Evolutionary conservation across 2,329 filamentous ascomycete genomes (phyloP).

Genomic region (Penicillium freii): DNA sequence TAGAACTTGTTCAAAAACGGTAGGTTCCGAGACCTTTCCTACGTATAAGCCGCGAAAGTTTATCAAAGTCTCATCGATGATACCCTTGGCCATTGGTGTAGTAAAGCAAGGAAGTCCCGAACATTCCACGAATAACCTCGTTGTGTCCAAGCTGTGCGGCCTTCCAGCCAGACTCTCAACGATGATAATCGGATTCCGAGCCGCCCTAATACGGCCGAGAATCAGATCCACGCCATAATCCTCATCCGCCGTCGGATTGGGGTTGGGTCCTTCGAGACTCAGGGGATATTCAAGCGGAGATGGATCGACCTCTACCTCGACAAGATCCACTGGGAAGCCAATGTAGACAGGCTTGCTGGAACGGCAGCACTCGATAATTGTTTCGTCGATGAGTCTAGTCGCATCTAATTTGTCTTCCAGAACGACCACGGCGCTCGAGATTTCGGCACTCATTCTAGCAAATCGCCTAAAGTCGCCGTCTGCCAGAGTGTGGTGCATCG

Average conservation of each 20-base stretch:
- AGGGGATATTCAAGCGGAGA: slow-evolving; percentile 64
- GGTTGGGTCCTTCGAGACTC: slow-evolving; percentile 56
- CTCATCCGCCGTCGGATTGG: slow-evolving; percentile 54
- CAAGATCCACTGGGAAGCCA: slow-evolving; percentile 75
- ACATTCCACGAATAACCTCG: slow-evolving; percentile 67
- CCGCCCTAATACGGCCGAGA: slow-evolving; percentile 66
- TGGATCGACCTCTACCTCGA: slow-evolving; percentile 69
- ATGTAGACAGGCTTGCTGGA: slow-evolving; percentile 75
- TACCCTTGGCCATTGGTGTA: slow-evolving; percentile 83
- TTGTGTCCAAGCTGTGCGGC: slow-evolving; percentile 67
- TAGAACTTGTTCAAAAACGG: slow-evolving; percentile 29
- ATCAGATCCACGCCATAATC: slow-evolving; percentile 67
- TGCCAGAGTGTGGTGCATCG: slow-evolving; percentile 64
- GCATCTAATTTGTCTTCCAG: slow-evolving; percentile 67
- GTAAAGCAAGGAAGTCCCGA: slow-evolving; percentile 73
- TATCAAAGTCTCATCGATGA: slow-evolving; percentile 67
- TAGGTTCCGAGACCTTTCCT: slow-evolving; percentile 63
- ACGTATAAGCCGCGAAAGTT: slow-evolving; percentile 78
- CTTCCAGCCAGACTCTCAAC: slow-evolving; percentile 76
- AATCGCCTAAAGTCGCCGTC: slow-evolving; percentile 78
- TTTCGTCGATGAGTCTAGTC: slow-evolving; percentile 71
- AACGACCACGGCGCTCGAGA: slow-evolving; percentile 69
- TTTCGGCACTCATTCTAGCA: slow-evolving; percentile 67
- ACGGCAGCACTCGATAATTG: slow-evolving; percentile 67
- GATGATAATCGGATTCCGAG: slow-evolving; percentile 70